phyloP scores from a whole-genome alignment of 345 rosid species.

The Populus pruinosa region DNA sequence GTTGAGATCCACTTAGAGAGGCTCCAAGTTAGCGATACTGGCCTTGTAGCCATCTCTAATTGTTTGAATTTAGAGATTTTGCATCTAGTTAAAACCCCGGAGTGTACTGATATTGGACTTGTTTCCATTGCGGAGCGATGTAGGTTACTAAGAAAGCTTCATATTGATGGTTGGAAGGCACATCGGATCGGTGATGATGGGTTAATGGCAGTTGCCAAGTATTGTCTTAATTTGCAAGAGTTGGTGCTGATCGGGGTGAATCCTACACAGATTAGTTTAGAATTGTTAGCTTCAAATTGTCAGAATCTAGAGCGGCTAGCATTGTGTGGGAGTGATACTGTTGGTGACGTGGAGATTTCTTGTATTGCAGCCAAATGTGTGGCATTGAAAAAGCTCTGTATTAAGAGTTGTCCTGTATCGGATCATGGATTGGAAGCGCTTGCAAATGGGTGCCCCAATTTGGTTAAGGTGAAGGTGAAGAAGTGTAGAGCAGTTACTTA shows the following conservation, averaged over 20 bases:
- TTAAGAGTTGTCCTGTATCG: constrained; percentile 64
- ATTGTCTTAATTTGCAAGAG: constrained; percentile 64
- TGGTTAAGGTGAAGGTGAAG: constrained; percentile 79
- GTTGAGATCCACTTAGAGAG: constrained; percentile 71
- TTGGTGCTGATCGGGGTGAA: constrained; percentile 69
- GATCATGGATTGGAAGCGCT: constrained; percentile 69
- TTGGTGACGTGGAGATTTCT: constrained; percentile 59
- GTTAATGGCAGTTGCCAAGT: constrained; percentile 48
- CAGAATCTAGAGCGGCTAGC: constrained; percentile 65
- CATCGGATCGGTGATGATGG: constrained; percentile 72
- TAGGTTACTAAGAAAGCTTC: constrained; percentile 63
- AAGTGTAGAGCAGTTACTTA: constrained; percentile 70
- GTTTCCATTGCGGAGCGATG: constrained; percentile 51
- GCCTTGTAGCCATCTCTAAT: constrained; percentile 50
- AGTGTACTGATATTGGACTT: constrained; percentile 60
- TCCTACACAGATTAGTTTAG: constrained; percentile 55
- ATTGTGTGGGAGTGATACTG: constrained; percentile 69
- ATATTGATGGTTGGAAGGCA: constrained; percentile 72
- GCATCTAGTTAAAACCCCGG: constrained; percentile 68
- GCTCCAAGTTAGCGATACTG: constrained; percentile 61
- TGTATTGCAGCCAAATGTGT: constrained; percentile 66
- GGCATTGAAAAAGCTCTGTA: constrained; percentile 72
- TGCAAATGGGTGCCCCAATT: constrained; percentile 67
- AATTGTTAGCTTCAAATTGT: constrained; percentile 57
- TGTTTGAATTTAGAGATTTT: constrained; percentile 62